Conservation (phyloP, 331 rosid genomes). For the Spiraea crenata region DNA sequence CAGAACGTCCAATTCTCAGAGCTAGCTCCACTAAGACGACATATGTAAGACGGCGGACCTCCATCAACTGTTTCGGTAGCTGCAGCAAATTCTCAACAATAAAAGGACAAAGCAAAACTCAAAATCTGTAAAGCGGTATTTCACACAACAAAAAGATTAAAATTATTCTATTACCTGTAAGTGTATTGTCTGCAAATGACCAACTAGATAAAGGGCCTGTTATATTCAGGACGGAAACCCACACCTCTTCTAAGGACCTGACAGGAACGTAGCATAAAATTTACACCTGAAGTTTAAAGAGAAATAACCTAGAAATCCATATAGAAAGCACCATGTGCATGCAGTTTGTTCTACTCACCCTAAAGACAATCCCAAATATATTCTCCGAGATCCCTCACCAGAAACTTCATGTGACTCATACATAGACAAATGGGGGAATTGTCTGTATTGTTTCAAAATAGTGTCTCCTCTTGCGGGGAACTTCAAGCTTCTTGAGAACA, state of each 20-base stretch:
- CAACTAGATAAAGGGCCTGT: conserved; percentile 95
- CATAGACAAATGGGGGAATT: conserved; percentile 55
- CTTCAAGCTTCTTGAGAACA: conserved; percentile 81
- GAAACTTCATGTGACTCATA: conserved; percentile 40
- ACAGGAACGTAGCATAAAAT: conserved; percentile 25
- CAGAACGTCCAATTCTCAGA: conserved; percentile 84
- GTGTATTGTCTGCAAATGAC: conserved; percentile 84
- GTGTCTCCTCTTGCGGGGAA: conserved; percentile 59
- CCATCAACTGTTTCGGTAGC: conserved; percentile 55
- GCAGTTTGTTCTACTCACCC: conserved; percentile 64
- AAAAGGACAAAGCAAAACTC: conserved; percentile 21
- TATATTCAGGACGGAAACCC: conserved; percentile 90
- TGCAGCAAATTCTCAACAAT: conserved; percentile 35
- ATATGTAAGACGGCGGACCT: conserved; percentile 80
- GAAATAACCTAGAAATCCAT: conserved; percentile 1
- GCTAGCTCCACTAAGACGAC: conserved; percentile 77
- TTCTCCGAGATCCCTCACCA: conserved; percentile 52
- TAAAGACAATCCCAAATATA: conserved; percentile 72
- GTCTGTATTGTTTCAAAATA: conserved; percentile 49
- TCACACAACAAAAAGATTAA: not conserved
- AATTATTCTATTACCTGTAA: conserved; percentile 57
- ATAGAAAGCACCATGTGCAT: not conserved
- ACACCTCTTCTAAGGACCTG: conserved; percentile 85
- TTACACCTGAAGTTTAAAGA: not conserved
- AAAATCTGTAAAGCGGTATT: not conserved